A percentile compares a stretch with the other conserved stretches of the same genome.
Evolutionary conservation across 2,329 filamentous ascomycete genomes (phyloP).

Genomic region (Pseudofabraea citricarpa): DNA sequence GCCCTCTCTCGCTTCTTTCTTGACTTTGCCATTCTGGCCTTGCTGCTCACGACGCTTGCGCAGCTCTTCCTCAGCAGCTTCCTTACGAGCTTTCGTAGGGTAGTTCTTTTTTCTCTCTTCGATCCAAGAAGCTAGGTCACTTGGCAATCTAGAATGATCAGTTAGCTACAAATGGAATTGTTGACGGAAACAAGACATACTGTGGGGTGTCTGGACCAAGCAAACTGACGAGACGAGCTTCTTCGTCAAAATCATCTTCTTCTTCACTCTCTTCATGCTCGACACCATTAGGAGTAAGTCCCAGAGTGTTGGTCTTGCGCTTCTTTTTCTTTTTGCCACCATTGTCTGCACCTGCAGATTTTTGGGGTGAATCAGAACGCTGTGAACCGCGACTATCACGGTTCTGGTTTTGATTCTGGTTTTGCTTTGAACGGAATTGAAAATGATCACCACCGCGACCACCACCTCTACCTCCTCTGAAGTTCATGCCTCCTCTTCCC

Average conservation of each 20-base stretch:
- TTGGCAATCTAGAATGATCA: constrained; percentile 35
- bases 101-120: constrained; percentile 75
- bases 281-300: constrained; percentile 53
- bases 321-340: constrained; percentile 59
- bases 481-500: constrained; percentile 35
- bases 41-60: constrained; percentile 24
- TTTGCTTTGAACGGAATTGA: constrained; percentile 31
- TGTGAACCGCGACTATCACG: constrained; percentile 17
- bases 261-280: constrained; percentile 57
- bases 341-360: constrained; percentile 41
- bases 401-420: constrained; percentile 19
- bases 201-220: constrained; percentile 30
- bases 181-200: constrained; percentile 25
- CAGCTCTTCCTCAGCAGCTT: constrained; percentile 53
- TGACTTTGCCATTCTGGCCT: constrained; percentile 21
- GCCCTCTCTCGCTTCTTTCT: constrained; percentile 37
- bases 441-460: constrained; percentile 34
- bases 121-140: constrained; percentile 76
- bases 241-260: constrained; percentile 66
- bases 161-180: constrained; percentile 28
- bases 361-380: constrained; percentile 33
- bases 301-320: constrained; percentile 66
- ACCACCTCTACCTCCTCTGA: constrained; percentile 28
- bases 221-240: constrained; percentile 31
- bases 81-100: constrained; percentile 69